These are phyloP conservation scores for Discostella pseudostelligera DNA, from an alignment of 108 stramenopile genomes.

Conservation along the genomic window DNA sequence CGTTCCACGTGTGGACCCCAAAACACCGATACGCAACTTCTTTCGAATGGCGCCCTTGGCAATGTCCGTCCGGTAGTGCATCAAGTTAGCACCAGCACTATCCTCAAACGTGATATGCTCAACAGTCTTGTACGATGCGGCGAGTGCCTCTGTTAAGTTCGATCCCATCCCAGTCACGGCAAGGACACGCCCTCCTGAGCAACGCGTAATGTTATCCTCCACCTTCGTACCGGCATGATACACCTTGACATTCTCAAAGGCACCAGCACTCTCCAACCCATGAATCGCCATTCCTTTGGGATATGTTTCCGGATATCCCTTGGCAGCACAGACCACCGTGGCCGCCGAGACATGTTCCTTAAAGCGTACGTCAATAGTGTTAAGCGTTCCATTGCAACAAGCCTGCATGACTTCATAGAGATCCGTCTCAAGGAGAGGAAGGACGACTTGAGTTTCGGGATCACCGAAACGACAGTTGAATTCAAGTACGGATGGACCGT, in stretches of 20 bases:
- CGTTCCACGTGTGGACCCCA: conserved; percentile 95
- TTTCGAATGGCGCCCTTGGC: conserved; percentile 73
- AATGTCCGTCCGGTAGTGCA: conserved; percentile 89
- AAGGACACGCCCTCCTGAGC: conserved; percentile 94
- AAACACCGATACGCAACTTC: conserved; percentile 88
- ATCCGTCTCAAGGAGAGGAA: conserved; percentile 95
- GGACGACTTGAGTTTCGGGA: conserved; percentile 98
- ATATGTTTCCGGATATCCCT: conserved; percentile 91
- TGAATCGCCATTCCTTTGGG: conserved; percentile 95
- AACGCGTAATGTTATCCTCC: conserved; percentile 65
- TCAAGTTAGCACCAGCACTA: conserved; percentile 29
- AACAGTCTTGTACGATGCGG: conserved; percentile 84
- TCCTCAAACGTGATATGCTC: conserved; percentile 63
- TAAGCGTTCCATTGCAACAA: conserved; percentile 90
- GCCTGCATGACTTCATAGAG: conserved; percentile 91
- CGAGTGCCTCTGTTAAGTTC: conserved; percentile 79
- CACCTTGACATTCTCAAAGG: conserved; percentile 76
- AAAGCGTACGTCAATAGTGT: conserved; percentile 78
- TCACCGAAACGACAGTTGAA: conserved; percentile 99
- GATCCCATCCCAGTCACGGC: conserved; percentile 92
- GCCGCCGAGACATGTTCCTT: conserved; percentile 77
- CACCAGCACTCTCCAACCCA: conserved; percentile 72
- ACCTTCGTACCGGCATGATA: conserved; percentile 95
- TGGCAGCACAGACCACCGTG: conserved; percentile 95
- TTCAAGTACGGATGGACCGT: conserved; percentile 93